These are phyloP conservation scores for Alternaria triticina DNA, from an alignment of 2,329 filamentous ascomycete species.

Conservation along the genomic window DNA sequence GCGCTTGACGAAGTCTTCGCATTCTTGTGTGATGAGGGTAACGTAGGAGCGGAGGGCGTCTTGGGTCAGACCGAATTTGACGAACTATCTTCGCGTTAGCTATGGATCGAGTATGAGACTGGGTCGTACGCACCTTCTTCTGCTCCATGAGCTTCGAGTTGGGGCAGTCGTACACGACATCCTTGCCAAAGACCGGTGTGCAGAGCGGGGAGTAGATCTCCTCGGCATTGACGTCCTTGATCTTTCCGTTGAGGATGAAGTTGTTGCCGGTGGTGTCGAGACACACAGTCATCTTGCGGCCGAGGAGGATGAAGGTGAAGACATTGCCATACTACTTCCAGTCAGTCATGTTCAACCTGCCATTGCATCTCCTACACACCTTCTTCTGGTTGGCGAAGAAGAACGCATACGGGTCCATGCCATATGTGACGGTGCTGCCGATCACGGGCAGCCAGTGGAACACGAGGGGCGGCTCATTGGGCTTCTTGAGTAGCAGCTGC, in stretches of 20 bases:
- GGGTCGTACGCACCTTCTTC: constrained; percentile 72
- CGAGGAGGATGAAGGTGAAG: constrained; percentile 87
- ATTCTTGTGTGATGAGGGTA: constrained; percentile 76
- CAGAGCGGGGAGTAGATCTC: constrained; percentile 84
- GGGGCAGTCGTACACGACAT: constrained; percentile 90
- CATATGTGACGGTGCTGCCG: constrained; percentile 91
- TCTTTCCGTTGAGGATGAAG: constrained; percentile 89
- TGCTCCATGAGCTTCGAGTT: constrained; percentile 95
- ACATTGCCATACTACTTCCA: constrained; percentile 76
- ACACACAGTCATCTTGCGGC: constrained; percentile 87
- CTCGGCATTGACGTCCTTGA: constrained; percentile 87
- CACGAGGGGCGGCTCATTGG: constrained; percentile 68
- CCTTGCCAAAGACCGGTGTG: constrained; percentile 76
- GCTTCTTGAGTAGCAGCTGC: constrained; percentile 82
- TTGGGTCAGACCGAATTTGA: constrained; percentile 80
- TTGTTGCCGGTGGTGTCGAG: constrained; percentile 84
- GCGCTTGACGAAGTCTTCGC: constrained; percentile 73
- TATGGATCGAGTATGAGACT: background rate
- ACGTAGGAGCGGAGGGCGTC: constrained; percentile 80
- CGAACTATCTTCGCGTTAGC: constrained; percentile 61
- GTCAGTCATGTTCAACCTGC: constrained; percentile 27
- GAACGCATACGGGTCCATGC: constrained; percentile 91
- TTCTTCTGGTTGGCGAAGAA: constrained; percentile 76
- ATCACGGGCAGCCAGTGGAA: constrained; percentile 74
- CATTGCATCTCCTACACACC: constrained; percentile 55